Base-by-base conservation (phyloP, 768 basidiomycete species). In the Russula emetica region DNA sequence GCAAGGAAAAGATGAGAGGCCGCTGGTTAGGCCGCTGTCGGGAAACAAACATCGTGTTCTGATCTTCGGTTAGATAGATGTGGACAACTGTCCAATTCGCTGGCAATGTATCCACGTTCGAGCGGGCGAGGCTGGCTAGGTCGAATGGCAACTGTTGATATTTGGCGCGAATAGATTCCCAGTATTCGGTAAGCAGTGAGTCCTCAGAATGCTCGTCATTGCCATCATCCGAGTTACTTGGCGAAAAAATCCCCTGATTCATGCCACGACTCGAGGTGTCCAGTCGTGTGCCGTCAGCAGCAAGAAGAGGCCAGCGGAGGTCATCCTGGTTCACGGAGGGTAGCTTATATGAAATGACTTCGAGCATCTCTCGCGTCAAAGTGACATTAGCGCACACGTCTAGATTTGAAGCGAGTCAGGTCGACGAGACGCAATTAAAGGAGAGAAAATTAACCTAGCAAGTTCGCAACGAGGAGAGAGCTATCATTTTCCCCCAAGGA, bases 1-100 rank as follows among this genome's bases (percentile, higher is more conserved):
- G 96, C 1, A 98, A 79, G 65, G 90, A 92, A 74, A 98, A 94
- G 14, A 98, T 79, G 28, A 98, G 77, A 0, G 94, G 90, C 5
- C 81, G 75, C 18, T 74, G 73, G 0, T 78, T 79, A 2, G 82
- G 79, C 26, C 87, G 82, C 69, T 93, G 87, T 18, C 95, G 86
- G 4, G 90, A 86, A 51, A 97, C 75, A 66, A 98, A 87, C 72
- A 98, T 79, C 8, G 90, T 88, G 66, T 83, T 86, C 66, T 85
- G 86, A 70, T 97, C 93, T 1, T 89, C 84, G 0, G 92, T 88
- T 60, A 98, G 80, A 70, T 81, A 89, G 68, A 98, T 85, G 65
- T 87, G 90, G 62, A 97, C 77, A 24, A 93, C 81, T 5, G 86
- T 87, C 95, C 96, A 98, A 63, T 87, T 82, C 2, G 70, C 60